Evolutionary conservation across 2,329 filamentous ascomycete species (phyloP).

Genomic region (Aureobasidium sp.): DNA sequence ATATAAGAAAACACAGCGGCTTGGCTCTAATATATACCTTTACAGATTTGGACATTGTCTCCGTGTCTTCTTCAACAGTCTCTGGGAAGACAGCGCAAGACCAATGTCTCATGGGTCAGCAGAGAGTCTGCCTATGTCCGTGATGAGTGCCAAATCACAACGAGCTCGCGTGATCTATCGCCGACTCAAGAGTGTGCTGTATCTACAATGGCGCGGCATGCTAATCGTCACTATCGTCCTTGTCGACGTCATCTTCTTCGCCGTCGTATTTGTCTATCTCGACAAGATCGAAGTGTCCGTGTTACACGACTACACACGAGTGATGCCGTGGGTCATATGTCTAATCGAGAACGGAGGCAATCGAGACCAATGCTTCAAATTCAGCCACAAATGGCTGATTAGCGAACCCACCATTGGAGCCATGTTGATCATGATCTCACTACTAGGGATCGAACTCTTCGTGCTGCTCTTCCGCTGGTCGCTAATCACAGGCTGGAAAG

Average conservation of each 20-base stretch:
- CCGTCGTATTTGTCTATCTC: slow-evolving; percentile 81
- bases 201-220: slow-evolving; percentile 91
- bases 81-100: slow-evolving; percentile 59
- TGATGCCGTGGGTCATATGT: slow-evolving; percentile 64
- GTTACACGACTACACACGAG: slow-evolving; percentile 49
- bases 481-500: slow-evolving; percentile 79
- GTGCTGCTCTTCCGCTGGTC: slow-evolving; percentile 73
- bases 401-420: slow-evolving; percentile 71
- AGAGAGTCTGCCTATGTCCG: slow-evolving; percentile 63
- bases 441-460: slow-evolving; percentile 76
- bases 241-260: slow-evolving; percentile 87
- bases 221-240: slow-evolving; percentile 85
- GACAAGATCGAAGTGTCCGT: slow-evolving; percentile 61
- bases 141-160: slow-evolving; percentile 68
- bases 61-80: slow-evolving; percentile 83
- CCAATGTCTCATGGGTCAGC: slow-evolving; percentile 30
- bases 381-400: slow-evolving; percentile 59
- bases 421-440: slow-evolving; percentile 72
- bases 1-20: too few relatives aligned
- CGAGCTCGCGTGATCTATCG: slow-evolving; percentile 83
- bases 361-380: slow-evolving; percentile 58
- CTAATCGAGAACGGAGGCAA: slow-evolving; percentile 53
- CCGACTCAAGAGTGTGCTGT: slow-evolving; percentile 75
- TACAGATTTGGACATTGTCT: slow-evolving; percentile 67
- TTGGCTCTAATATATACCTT: background rate